phyloP scores from a whole-genome alignment of 768 basidiomycete genomes.

The Terana coerulea region DNA sequence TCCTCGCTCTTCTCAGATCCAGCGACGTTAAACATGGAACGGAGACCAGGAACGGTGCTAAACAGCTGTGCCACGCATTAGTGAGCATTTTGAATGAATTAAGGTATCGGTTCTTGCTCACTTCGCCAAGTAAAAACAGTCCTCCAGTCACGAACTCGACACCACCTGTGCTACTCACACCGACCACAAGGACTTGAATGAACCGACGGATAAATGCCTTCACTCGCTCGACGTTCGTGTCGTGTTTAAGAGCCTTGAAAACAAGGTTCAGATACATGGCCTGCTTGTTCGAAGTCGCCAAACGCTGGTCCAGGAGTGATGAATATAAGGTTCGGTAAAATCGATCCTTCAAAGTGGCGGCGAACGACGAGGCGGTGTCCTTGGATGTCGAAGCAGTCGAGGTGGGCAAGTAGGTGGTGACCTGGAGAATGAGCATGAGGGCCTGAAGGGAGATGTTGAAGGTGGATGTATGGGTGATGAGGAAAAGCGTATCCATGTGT shows the following conservation, averaged over 20 bases:
- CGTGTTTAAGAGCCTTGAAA: conserved; percentile 84
- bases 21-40: conserved; percentile 38
- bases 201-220: conserved; percentile 82
- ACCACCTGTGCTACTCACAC: conserved; percentile 56
- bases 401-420: conserved; percentile 52
- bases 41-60: conserved; percentile 42
- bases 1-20: conserved; percentile 14
- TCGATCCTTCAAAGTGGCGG: conserved; percentile 54
- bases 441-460: conserved; percentile 97
- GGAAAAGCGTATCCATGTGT: conserved; percentile 91
- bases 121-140: conserved; percentile 83
- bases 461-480: conserved; percentile 91
- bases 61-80: conserved; percentile 39
- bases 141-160: conserved; percentile 89
- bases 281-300: conserved; percentile 84
- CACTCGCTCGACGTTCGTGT: conserved; percentile 53
- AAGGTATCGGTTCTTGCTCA: conserved; percentile 33
- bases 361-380: conserved; percentile 34
- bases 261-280: conserved; percentile 95
- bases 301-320: conserved; percentile 80
- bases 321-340: conserved; percentile 86
- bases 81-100: background rate
- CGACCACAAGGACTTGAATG: conserved; percentile 71
- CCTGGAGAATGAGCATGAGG: conserved; percentile 83
- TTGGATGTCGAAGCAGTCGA: conserved; percentile 32